These are phyloP conservation scores for Pythium angustatum DNA, from an alignment of 352 stramenopile genomes.

Conservation along the genomic window DNA sequence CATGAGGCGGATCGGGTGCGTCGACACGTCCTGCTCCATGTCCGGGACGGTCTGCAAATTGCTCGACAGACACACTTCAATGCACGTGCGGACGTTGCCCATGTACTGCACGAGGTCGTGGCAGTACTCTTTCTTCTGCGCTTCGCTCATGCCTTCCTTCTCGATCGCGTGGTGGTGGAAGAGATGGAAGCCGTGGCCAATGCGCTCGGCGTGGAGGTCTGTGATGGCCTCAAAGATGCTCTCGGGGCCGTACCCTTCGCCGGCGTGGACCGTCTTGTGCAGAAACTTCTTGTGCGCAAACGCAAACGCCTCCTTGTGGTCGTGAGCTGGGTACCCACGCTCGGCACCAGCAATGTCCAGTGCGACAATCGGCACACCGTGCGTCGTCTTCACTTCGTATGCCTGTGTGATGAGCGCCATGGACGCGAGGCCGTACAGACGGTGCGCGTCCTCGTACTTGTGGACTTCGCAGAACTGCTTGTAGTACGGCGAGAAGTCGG, in stretches of 20 bases:
- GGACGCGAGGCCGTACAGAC: conserved; percentile 80
- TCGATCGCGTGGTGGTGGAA: conserved; percentile 82
- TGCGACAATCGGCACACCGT: conserved; percentile 79
- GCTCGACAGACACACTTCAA: conserved; percentile 88
- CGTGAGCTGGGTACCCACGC: conserved; percentile 73
- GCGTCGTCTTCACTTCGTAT: conserved; percentile 62
- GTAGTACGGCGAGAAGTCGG: conserved; percentile 83
- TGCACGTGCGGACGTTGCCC: conserved; percentile 73
- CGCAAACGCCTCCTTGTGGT: conserved; percentile 80
- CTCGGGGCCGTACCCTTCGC: conserved; percentile 85
- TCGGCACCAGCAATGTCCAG: conserved; percentile 87
- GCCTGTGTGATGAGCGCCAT: conserved; percentile 83
- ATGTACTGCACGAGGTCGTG: conserved; percentile 85
- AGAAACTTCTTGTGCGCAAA: conserved; percentile 89
- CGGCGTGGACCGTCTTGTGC: conserved; percentile 88
- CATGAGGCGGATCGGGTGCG: conserved; percentile 81
- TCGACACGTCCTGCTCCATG: conserved; percentile 66
- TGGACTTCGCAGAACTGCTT: conserved; percentile 83
- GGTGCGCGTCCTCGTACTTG: conserved; percentile 62
- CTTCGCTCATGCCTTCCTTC: conserved; percentile 47
- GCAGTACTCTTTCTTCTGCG: conserved; percentile 61
- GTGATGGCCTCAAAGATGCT: conserved; percentile 88
- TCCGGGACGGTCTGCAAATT: conserved; percentile 86
- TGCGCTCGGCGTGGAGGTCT: conserved; percentile 84
- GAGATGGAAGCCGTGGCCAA: conserved; percentile 83